Evolutionary conservation across 208 protist species (phyloP).

Genomic region (Wallacemonas sp.): DNA sequence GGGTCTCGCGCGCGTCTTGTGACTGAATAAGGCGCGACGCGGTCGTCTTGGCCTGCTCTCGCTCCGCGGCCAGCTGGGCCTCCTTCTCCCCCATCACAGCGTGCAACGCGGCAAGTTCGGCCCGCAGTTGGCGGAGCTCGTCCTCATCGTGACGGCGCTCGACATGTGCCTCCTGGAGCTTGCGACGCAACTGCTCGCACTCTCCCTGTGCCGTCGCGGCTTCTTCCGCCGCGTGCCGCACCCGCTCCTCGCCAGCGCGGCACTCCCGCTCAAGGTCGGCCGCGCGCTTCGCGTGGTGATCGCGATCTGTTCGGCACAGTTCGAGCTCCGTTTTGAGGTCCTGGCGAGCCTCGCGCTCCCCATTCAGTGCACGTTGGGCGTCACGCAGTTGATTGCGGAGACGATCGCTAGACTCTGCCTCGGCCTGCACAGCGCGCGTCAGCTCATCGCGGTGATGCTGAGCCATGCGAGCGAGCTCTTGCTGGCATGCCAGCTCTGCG

Average conservation of each 20-base stretch:
- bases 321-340: slow-evolving; percentile 15
- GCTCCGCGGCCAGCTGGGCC: slow-evolving; percentile 20
- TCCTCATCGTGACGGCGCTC: slow-evolving; percentile 48
- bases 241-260: slow-evolving; percentile 13
- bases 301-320: slow-evolving; percentile 14
- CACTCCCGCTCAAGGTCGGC: slow-evolving; percentile 31
- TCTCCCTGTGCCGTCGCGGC: slow-evolving; percentile 19
- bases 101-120: slow-evolving; percentile 55
- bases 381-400: slow-evolving; percentile 23
- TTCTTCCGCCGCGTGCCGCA: slow-evolving; percentile 19
- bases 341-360: slow-evolving; percentile 5
- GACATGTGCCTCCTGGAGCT: slow-evolving; percentile 36
- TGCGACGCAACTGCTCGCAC: slow-evolving; percentile 21
- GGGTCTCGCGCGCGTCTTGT: slow-evolving; percentile 25
- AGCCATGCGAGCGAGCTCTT: slow-evolving; percentile 14
- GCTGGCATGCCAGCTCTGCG: slow-evolving; percentile 20
- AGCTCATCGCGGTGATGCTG: slow-evolving; percentile 20
- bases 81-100: slow-evolving; percentile 41
- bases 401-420: slow-evolving; percentile 13
- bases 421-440: slow-evolving; percentile 16
- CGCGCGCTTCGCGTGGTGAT: slow-evolving; percentile 14
- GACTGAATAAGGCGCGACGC: slow-evolving; percentile 21
- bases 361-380: slow-evolving; percentile 3
- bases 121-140: slow-evolving; percentile 63
- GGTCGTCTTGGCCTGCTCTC: slow-evolving; percentile 20